Base-by-base conservation (phyloP, 371 early-diverging fungal genomes). In the Rhizopus arrhizus region DNA sequence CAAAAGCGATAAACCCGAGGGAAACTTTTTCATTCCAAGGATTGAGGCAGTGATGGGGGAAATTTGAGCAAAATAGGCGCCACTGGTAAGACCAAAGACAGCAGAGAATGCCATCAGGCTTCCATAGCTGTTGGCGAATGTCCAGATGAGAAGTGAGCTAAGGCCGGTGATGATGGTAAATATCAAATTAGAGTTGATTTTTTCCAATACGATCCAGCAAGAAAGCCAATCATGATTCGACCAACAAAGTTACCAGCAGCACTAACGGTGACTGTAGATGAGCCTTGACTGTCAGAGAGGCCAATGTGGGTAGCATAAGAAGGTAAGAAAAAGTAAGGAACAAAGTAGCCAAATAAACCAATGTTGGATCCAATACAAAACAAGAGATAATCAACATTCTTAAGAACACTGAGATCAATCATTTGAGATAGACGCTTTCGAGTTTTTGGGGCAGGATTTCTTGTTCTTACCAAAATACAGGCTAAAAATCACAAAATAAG, bases 171-270 rank as follows among this genome's bases (percentile, higher is more conserved):
- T 56, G 7, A 66, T 16, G 10, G 70, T 56, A 40, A 73, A 72
- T 3, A 77, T 43, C 36, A 71, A 59, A 45, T 76, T 61, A 6
- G 72, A 61, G 38, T 82, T 80, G 29, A 82, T n/a, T 13, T 40
- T 71, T 78, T 5, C 85, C 85, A 51, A 83, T 56, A 3, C 58
- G 56, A 63, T 85, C n/a, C 85, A 22, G 73, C 80, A 11, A 73
- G 31, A 13, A 53, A 32, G 47, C 85, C 85, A 47, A 72, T 71
- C 0, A 72, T 8, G 34, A 88, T 64, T 58, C 89, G 87, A 15
- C 87, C 89, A n/a, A 82, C 52, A 31, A 82, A 84, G 35, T 85
- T 86, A 33, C 74, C 72, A 5, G 77, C 85, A 8, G 84, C 83
- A 9, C 68, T 64, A 3, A 74, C 69, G 12, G 79, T 65, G 6